phyloP scores from a whole-genome alignment of 1,284 basidiomycete species.

The Ustilago vetiveriae region DNA sequence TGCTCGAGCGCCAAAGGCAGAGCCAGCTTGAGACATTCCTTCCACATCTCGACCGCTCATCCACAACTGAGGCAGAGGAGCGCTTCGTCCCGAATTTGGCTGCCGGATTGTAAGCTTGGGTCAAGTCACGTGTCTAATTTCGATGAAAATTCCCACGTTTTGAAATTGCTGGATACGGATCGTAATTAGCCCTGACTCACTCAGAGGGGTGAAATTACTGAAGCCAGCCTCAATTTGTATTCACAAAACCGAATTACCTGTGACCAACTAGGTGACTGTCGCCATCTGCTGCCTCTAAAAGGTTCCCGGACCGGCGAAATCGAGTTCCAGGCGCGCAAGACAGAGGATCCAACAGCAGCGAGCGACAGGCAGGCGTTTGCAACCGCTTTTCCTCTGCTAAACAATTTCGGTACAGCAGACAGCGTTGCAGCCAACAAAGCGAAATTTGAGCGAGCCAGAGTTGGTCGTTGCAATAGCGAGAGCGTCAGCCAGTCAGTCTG shows the following conservation, averaged over 20 bases:
- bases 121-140: neutral
- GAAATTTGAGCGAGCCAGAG: neutral
- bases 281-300: slow-evolving; percentile 7
- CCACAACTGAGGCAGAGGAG: too few species aligned
- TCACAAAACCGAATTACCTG: too few species aligned
- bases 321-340: slow-evolving; percentile 2
- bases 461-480: too few species aligned
- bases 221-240: too few species aligned
- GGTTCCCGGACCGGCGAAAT: neutral
- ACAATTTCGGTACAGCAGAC: slow-evolving; percentile 7
- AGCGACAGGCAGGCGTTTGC: neutral
- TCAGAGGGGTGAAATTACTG: too few species aligned
- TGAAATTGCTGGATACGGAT: neutral
- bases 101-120: too few species aligned
- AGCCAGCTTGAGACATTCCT: neutral
- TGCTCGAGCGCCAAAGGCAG: neutral
- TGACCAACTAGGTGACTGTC: too few species aligned
- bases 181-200: too few species aligned
- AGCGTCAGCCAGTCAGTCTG: too few species aligned
- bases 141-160: slow-evolving; percentile 17
- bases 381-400: neutral
- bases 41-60: neutral
- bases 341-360: neutral
- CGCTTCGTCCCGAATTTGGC: too few species aligned
- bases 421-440: too few species aligned